Percentiles rank a stretch among this genome's conserved stretches.
These are phyloP conservation scores for Claviceps sp. DNA, from an alignment of 2,329 filamentous ascomycete genomes.

Conservation along the genomic window DNA sequence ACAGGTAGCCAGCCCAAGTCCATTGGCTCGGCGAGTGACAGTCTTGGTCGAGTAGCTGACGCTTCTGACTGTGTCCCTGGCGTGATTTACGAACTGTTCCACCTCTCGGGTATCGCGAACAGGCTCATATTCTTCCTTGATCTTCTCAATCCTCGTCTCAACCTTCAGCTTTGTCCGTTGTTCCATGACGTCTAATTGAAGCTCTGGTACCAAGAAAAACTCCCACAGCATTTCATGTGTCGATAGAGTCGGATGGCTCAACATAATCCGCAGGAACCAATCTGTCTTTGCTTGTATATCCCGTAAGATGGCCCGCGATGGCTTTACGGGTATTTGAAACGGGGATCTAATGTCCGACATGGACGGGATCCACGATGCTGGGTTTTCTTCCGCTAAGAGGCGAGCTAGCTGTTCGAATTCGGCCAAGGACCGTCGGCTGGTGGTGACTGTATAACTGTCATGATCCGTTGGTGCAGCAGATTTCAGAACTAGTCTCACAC, in stretches of 20 bases:
- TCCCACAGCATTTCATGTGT: slow-evolving; percentile 98
- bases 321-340: slow-evolving; percentile 86
- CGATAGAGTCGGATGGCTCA: slow-evolving; percentile 81
- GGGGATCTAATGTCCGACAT: slow-evolving; percentile 69
- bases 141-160: slow-evolving; percentile 66
- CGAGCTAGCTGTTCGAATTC: slow-evolving; percentile 87
- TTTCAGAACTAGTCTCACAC: slow-evolving; percentile 83
- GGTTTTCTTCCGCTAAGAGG: slow-evolving; percentile 77
- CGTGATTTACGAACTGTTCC: slow-evolving; percentile 84
- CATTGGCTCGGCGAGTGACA: slow-evolving; percentile 67
- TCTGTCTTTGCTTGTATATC: slow-evolving; percentile 81
- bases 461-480: slow-evolving; percentile 76
- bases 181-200: slow-evolving; percentile 80
- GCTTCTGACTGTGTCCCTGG: slow-evolving; percentile 74
- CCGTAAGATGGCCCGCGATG: slow-evolving; percentile 72
- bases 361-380: slow-evolving; percentile 85
- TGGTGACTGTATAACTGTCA: slow-evolving; percentile 84
- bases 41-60: slow-evolving; percentile 75
- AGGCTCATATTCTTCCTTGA: slow-evolving; percentile 79
- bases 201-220: slow-evolving; percentile 91
- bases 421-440: slow-evolving; percentile 70
- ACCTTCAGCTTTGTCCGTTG: slow-evolving; percentile 80
- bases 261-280: slow-evolving; percentile 73
- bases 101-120: slow-evolving; percentile 76
- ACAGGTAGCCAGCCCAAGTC: slow-evolving; percentile 48